Evolutionary conservation across 305 asterid genomes (phyloP), one percentile per base, ranked within the genome.

Genomic region (Solanum hybrid): DNA sequence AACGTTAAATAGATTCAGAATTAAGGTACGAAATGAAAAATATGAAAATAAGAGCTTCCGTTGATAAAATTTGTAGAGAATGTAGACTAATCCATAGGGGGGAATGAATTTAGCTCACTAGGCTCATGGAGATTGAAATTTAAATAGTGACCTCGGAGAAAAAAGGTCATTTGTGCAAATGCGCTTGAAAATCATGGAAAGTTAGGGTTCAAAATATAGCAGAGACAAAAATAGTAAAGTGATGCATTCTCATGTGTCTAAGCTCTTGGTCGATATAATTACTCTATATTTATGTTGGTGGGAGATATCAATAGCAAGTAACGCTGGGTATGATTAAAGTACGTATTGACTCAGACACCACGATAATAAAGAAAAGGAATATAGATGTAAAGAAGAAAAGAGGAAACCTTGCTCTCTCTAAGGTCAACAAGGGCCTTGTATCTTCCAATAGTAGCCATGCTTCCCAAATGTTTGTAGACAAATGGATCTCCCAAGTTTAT

Each of bases 401-500:
- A 83, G 76, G 20, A 71, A 73, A 97, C 99, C 99, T 97, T 97
- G 99, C 96, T 96, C 92, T 96, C 94, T 94, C 99, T 96, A 8
- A 97, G 97, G 92, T 97, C 99, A 51, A 97, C 99, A 7, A 97
- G 98, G 86, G 99, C 99, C 93, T 96, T 97, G 93, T 94, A 96
- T 92, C 99, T 92, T 87, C 99, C 99, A 57, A 97, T 51, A 2
- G 99, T 96, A 37, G 99, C 99, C 99, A 95, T 97, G 95, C 98
- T 97, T 76, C 99, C 99, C 92, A 96, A 71, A 90, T 96, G 99
- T 93, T 83, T 95, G 85, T 96, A 97, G 74, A 97, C 96, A 51
- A 95, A 97, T 28, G 92, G 93, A 31, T 90, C 80, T n/a, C 99
- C 99, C 5, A 94, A 90, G 89, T 92, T 94, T 74, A 94, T 26